Conservation (phyloP, 106 monocot species). For the Allium sativum region DNA sequence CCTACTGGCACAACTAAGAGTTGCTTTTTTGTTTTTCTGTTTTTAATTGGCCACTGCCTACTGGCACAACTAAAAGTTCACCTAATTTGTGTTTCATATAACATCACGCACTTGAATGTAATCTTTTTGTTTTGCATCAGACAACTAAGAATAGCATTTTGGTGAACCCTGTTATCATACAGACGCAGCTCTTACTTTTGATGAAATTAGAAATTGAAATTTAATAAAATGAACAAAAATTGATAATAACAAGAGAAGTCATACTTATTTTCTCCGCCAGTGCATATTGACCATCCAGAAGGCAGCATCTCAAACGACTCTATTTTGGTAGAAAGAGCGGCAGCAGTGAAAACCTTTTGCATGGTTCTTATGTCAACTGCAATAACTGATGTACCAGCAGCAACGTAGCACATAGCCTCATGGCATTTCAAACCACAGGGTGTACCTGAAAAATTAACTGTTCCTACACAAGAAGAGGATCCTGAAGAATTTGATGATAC, state of each 20-base stretch:
- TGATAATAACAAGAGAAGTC: background rate
- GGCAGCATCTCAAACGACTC: slow-evolving; percentile 52
- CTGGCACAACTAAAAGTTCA: too few species aligned
- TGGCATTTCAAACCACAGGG: slow-evolving; percentile 64
- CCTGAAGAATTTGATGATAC: slow-evolving; percentile 23
- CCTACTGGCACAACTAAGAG: too few species aligned
- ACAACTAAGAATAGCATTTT: too few species aligned
- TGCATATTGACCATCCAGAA: slow-evolving; percentile 55
- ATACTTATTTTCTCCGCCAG: slow-evolving; percentile 65
- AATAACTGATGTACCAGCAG: slow-evolving; percentile 44
- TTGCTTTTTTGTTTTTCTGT: too few species aligned
- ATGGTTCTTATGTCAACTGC: slow-evolving; percentile 70
- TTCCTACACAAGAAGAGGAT: slow-evolving; percentile 81
- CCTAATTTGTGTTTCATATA: too few species aligned
- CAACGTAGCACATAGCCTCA: slow-evolving; percentile 57
- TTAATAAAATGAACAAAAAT: too few species aligned
- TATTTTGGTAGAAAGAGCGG: slow-evolving; percentile 29
- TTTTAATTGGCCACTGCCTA: too few species aligned
- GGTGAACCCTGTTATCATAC: too few species aligned
- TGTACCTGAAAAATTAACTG: slow-evolving; percentile 27
- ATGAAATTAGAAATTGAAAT: too few species aligned
- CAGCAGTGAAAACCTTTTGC: slow-evolving; percentile 31
- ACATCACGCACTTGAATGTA: too few species aligned
- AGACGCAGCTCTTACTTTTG: too few species aligned
- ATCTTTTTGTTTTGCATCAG: too few species aligned